These are phyloP conservation scores for Calycina herbarum DNA, from an alignment of 2,329 filamentous ascomycete species.

Conservation along the genomic window DNA sequence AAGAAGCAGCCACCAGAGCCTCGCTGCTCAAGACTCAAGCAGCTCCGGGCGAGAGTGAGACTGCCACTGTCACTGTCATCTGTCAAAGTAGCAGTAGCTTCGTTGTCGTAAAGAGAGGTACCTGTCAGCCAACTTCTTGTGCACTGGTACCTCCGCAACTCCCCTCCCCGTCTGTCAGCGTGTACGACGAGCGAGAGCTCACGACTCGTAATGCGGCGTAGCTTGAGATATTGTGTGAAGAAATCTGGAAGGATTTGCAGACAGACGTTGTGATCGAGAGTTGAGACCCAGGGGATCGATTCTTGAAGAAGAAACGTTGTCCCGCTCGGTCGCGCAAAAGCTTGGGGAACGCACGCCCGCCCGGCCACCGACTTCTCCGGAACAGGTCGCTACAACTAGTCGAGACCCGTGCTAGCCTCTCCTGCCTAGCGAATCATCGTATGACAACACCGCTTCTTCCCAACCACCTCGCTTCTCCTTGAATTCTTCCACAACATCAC, in stretches of 20 bases:
- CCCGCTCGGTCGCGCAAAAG: not conserved
- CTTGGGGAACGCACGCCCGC: not conserved
- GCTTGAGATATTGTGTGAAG: not conserved
- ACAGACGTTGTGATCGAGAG: not conserved
- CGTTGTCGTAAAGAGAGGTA: too few relatives aligned
- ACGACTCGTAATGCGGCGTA: not conserved
- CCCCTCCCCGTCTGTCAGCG: not conserved
- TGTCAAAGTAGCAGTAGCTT: too few relatives aligned
- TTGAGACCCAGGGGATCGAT: not conserved
- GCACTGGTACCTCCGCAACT: not conserved
- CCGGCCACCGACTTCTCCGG: not conserved
- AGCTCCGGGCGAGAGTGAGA: not conserved
- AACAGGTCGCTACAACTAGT: too few relatives aligned
- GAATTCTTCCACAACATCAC: too few relatives aligned
- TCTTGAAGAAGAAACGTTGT: not conserved
- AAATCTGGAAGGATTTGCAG: not conserved
- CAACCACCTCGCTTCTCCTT: not conserved
- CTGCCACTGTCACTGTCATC: too few relatives aligned
- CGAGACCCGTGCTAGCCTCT: too few relatives aligned
- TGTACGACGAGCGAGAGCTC: not conserved
- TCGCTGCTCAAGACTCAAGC: not conserved
- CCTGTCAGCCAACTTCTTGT: too few relatives aligned
- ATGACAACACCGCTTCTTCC: conserved; percentile 11
- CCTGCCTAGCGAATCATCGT: conserved; percentile 10
- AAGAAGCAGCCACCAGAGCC: not conserved